Conservation (phyloP, 768 basidiomycete species). For the Suillus paluster region DNA sequence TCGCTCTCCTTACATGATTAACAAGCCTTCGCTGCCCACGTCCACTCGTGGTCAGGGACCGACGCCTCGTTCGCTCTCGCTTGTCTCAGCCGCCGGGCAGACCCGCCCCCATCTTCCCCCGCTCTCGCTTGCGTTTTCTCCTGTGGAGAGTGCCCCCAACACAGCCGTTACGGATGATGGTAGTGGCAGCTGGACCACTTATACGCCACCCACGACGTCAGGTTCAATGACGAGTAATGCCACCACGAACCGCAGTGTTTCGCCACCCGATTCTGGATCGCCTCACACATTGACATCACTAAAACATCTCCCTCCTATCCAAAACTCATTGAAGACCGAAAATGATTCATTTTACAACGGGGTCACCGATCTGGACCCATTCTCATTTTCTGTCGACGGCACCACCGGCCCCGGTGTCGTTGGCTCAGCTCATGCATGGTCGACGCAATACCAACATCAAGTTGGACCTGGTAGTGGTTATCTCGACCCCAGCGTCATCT, state of each 20-base stretch:
- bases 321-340: slow-evolving; percentile 37
- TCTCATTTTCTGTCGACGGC: slow-evolving; percentile 45
- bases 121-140: slow-evolving; percentile 42
- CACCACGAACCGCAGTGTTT: slow-evolving; percentile 46
- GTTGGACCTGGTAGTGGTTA: slow-evolving; percentile 33
- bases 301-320: slow-evolving; percentile 9
- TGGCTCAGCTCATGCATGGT: slow-evolving; percentile 25
- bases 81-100: slow-evolving; percentile 38
- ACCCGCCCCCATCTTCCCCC: slow-evolving; percentile 55
- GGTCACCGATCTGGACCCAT: slow-evolving; percentile 53
- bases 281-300: slow-evolving; percentile 18
- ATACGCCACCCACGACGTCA: slow-evolving; percentile 65
- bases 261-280: slow-evolving; percentile 30
- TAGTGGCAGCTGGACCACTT: slow-evolving; percentile 60
- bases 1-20: slow-evolving; percentile 29
- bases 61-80: slow-evolving; percentile 28
- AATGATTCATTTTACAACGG: slow-evolving; percentile 46
- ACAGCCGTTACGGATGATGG: slow-evolving; percentile 54
- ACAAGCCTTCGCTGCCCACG: slow-evolving; percentile 23
- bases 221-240: slow-evolving; percentile 50
- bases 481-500: slow-evolving; percentile 34
- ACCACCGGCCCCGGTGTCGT: slow-evolving; percentile 19
- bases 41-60: slow-evolving; percentile 7
- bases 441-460: slow-evolving; percentile 34
- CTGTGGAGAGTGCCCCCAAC: slow-evolving; percentile 56